Evolutionary conservation across 78 protist species (phyloP).

Genomic region (Dictyostelium firmibasis): DNA sequence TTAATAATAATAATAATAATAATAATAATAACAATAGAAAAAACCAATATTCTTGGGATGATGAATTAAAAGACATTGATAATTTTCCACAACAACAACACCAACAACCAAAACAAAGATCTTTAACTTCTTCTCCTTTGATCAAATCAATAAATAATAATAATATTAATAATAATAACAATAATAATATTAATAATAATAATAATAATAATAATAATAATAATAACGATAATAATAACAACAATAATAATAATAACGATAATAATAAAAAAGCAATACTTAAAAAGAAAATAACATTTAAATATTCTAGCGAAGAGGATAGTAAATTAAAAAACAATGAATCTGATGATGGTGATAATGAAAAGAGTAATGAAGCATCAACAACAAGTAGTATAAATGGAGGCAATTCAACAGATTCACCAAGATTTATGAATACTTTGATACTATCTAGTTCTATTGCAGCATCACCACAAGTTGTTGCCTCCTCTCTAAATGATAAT

Average conservation of each 20-base stretch:
- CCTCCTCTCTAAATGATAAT: neutral
- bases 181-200: neutral
- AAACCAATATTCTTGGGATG: neutral
- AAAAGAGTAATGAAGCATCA: neutral
- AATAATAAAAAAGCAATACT: neutral
- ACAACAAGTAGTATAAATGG: neutral
- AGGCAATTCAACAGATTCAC: neutral
- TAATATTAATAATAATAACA: neutral
- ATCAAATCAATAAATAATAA: neutral
- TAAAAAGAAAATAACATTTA: neutral
- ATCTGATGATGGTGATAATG: neutral
- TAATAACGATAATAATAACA: neutral
- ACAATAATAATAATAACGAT: neutral
- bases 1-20: neutral
- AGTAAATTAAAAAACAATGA: neutral
- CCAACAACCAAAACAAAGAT: neutral
- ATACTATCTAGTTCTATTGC: neutral
- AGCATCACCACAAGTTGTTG: neutral
- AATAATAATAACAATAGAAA: neutral
- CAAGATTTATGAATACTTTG: neutral
- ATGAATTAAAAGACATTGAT: neutral
- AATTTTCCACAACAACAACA: neutral
- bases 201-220: neutral
- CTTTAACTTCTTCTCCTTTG: slow-evolving; percentile 2
- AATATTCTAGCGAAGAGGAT: neutral